Conservation (phyloP, 2,329 filamentous ascomycete species). For the Alternaria conjuncta region DNA sequence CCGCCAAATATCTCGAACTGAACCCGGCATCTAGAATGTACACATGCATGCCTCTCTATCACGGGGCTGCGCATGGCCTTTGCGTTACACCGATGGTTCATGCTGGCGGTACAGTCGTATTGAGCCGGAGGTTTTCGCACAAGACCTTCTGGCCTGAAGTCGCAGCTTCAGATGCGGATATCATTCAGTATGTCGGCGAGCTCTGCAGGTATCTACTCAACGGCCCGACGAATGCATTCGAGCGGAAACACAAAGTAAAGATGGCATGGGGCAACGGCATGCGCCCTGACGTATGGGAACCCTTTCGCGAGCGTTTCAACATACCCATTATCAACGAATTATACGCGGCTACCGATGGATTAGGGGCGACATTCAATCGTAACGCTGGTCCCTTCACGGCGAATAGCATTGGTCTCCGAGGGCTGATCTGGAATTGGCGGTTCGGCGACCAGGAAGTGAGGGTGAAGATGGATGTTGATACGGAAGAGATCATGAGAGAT, state of each 20-base stretch:
- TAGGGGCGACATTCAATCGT: slow-evolving; percentile 41
- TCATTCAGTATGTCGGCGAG: slow-evolving; percentile 49
- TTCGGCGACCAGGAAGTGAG: slow-evolving; percentile 37
- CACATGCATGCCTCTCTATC: slow-evolving; percentile 50
- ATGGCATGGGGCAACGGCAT: slow-evolving; percentile 52
- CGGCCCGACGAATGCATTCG: slow-evolving; percentile 38
- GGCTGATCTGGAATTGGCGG: slow-evolving; percentile 43
- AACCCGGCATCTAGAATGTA: slow-evolving; percentile 41
- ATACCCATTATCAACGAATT: slow-evolving; percentile 50
- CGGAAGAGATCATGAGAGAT: slow-evolving; percentile 47
- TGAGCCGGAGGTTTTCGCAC: slow-evolving; percentile 43
- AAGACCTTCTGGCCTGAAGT: slow-evolving; percentile 50
- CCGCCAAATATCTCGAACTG: slow-evolving; percentile 34
- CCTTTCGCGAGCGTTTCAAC: slow-evolving; percentile 48
- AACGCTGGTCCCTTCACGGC: slow-evolving; percentile 45
- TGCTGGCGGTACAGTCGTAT: slow-evolving; percentile 40
- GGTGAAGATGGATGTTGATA: slow-evolving; percentile 49
- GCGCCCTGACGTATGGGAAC: slow-evolving; percentile 51
- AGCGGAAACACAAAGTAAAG: slow-evolving; percentile 41
- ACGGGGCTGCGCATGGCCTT: slow-evolving; percentile 42
- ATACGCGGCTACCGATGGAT: slow-evolving; percentile 50
- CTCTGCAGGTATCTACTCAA: slow-evolving; percentile 47
- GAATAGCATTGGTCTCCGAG: slow-evolving; percentile 43
- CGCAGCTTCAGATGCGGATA: slow-evolving; percentile 34
- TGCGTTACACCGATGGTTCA: slow-evolving; percentile 39